phyloP scores from a whole-genome alignment of 148 eudicot genomes.

The Talinum fruticosum region DNA sequence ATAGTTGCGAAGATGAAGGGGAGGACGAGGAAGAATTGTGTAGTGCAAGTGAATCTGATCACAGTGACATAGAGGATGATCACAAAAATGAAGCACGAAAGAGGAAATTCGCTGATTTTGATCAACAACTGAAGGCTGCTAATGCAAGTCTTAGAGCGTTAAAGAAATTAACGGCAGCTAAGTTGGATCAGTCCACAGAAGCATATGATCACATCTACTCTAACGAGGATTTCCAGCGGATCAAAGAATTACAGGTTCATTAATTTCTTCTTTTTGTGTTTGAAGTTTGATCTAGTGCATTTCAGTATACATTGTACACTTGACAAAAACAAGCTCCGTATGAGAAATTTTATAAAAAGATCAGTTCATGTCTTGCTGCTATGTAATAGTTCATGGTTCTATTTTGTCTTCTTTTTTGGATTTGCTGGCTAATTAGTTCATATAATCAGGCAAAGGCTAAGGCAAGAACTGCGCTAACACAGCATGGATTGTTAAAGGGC shows the following conservation, averaged over 20 bases:
- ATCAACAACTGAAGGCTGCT: slow-evolving; percentile 62
- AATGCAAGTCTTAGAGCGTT: slow-evolving; percentile 76
- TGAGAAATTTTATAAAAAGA: too few species aligned
- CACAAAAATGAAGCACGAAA: slow-evolving; percentile 37
- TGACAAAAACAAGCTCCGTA: background rate
- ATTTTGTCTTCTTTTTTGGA: background rate
- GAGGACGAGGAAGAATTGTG: slow-evolving; percentile 32
- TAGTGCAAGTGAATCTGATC: slow-evolving; percentile 31
- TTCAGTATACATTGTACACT: background rate
- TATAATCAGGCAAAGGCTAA: slow-evolving; percentile 62
- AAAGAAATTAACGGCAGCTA: slow-evolving; percentile 67
- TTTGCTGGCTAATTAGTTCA: slow-evolving; percentile 7
- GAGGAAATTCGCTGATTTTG: slow-evolving; percentile 76
- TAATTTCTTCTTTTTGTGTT: background rate
- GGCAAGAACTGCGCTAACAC: slow-evolving; percentile 53
- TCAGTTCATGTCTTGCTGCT: background rate
- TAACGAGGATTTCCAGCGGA: slow-evolving; percentile 80
- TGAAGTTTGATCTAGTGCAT: background rate
- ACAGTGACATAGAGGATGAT: slow-evolving; percentile 17
- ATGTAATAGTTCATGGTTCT: background rate
- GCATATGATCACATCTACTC: slow-evolving; percentile 73
- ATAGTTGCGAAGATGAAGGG: slow-evolving; percentile 22
- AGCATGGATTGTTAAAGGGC: slow-evolving; percentile 65
- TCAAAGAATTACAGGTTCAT: slow-evolving; percentile 69
- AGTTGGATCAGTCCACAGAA: slow-evolving; percentile 31